Conservation (phyloP, 768 basidiomycete genomes). For the Tylopilus sp. region DNA sequence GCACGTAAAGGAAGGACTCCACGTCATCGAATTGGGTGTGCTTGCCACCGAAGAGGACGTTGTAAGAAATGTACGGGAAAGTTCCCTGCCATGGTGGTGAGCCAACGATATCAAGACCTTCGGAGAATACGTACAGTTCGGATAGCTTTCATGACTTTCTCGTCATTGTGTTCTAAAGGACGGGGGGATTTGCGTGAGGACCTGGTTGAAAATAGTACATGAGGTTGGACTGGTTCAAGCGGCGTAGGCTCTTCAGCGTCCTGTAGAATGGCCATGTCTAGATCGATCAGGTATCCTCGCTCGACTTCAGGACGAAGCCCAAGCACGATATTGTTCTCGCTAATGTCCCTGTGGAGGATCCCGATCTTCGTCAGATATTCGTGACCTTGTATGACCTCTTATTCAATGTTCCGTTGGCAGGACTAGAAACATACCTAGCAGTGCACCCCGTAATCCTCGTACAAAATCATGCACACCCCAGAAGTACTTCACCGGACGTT, state of each 20-base stretch:
- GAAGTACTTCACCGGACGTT: background rate
- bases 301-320: background rate
- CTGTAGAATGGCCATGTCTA: conserved; percentile 20
- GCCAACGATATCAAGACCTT: too few species aligned
- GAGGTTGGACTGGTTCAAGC: too few species aligned
- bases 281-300: conserved; percentile 30
- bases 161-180: background rate
- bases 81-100: background rate
- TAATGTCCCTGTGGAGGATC: background rate
- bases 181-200: too few species aligned
- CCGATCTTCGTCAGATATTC: background rate
- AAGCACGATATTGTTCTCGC: background rate
- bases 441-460: background rate
- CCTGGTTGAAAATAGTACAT: too few species aligned
- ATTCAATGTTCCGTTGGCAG: background rate
- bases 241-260: background rate
- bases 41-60: background rate
- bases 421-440: background rate
- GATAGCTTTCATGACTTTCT: background rate
- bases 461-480: conserved; percentile 1
- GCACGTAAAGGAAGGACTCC: too few species aligned
- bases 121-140: background rate
- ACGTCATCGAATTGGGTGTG: background rate
- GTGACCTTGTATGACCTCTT: background rate
- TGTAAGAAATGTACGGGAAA: background rate